Base-by-base conservation (phyloP, 257 asterid genomes). In the Leonotis leonurus region DNA sequence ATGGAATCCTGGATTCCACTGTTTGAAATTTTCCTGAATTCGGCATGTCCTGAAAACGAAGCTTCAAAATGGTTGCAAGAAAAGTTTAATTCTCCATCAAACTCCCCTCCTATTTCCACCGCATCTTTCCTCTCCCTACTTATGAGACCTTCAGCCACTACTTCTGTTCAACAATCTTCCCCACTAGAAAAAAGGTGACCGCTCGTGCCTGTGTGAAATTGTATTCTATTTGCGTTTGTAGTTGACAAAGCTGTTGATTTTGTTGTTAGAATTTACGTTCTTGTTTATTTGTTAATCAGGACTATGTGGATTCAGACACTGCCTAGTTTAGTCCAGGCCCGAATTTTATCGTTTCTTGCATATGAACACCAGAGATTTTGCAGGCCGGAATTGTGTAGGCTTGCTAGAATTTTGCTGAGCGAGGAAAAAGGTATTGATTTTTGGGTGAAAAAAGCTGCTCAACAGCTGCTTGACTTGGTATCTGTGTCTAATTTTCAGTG, bases 1-100 rank as follows among this genome's bases (percentile, higher is more conserved):
- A 89, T 89, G 97, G 89, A 86, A 64, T 12, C 64, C 24, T 89
- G 97, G 97, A 60, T 74, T 49, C 92, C 92, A 3, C 76, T 85
- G 13, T 78, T 85, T 44, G 80, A 83, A 41, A 80, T 87, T 33
- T 81, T 89, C 71, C 26, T 80, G 74, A 82, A 80, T 69, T 86
- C 95, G 2, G 68, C 85, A 22, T 79, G 87, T 75, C 94, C 94
- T 3, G 92, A 87, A 70, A 71, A 56, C 8, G 92, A 87, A 16
- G 94, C 95, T 39, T 84, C 95, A 35, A 69, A 65, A 1, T 87
- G 92, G 95, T 69, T 87, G 13, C 83, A 71, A 39, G 77, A 78
- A 24, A 73, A 74, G 22, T 87, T 81, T 83, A 51, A 79, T 62
- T 60, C 58, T 60, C 58, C 78, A 45, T 60, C 78, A 10, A 69